Conservation (phyloP, 257 asterid species). For the Euphrasia confusa region DNA sequence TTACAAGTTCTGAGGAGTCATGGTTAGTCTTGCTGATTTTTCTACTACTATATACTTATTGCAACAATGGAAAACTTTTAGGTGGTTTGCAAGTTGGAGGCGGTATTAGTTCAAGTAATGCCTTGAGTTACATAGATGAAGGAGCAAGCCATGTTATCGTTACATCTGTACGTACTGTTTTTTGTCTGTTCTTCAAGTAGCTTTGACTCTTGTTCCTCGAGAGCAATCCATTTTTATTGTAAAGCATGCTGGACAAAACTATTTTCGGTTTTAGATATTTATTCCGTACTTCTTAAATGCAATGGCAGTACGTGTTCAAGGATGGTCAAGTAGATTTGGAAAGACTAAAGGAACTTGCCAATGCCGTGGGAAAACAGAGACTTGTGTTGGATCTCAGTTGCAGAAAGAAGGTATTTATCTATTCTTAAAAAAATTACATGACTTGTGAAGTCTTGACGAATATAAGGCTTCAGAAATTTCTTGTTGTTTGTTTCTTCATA, state of each 20-base stretch:
- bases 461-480: background rate
- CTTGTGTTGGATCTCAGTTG: slow-evolving; percentile 95
- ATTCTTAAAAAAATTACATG: background rate
- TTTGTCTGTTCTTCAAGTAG: background rate
- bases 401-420: slow-evolving; percentile 69
- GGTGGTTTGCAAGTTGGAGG: slow-evolving; percentile 99
- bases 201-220: background rate
- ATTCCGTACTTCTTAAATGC: slow-evolving; percentile 15
- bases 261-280: slow-evolving; percentile 5
- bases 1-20: background rate
- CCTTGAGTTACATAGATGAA: slow-evolving; percentile 70
- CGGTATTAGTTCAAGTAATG: slow-evolving; percentile 76
- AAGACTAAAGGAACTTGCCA: slow-evolving; percentile 74
- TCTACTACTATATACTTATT: slow-evolving; percentile 41
- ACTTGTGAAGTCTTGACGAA: too few relatives aligned
- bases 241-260: slow-evolving; percentile 1
- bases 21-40: slow-evolving; percentile 12
- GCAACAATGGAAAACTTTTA: slow-evolving; percentile 32
- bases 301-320: slow-evolving; percentile 74
- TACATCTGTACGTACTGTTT: slow-evolving; percentile 66
- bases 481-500: background rate
- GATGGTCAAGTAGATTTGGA: slow-evolving; percentile 77
- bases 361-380: slow-evolving; percentile 66
- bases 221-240: background rate
- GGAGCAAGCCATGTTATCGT: slow-evolving; percentile 99